These are phyloP conservation scores for Debaryomyces sp. DNA, from an alignment of 1,139 yeast genomes.

Conservation along the genomic window DNA sequence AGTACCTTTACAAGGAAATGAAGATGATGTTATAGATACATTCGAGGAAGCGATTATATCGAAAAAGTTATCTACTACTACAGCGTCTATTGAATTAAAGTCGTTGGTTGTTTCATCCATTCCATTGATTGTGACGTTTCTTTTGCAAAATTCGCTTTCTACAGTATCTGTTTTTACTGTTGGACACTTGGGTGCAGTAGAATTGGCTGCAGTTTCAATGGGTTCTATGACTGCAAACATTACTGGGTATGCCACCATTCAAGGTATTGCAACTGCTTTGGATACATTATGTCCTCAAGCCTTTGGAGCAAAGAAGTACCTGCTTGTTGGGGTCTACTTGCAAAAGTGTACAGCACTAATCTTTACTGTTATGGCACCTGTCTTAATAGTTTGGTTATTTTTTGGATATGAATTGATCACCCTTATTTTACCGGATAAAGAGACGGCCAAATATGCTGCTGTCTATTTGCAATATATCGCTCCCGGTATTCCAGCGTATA, in stretches of 20 bases:
- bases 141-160: constrained; percentile 57
- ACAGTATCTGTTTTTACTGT: constrained; percentile 61
- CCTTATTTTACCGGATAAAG: constrained; percentile 45
- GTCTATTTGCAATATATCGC: constrained; percentile 52
- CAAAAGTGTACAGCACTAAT: constrained; percentile 60
- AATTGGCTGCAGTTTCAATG: constrained; percentile 61
- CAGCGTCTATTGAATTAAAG: constrained; percentile 38
- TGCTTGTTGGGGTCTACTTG: constrained; percentile 54
- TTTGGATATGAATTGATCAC: constrained; percentile 44
- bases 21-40: constrained; percentile 28
- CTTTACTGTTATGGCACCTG: constrained; percentile 48
- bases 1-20: constrained; percentile 12
- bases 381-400: constrained; percentile 52
- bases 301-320: constrained; percentile 56
- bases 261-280: constrained; percentile 59
- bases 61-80: constrained; percentile 29
- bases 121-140: constrained; percentile 56
- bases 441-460: constrained; percentile 53
- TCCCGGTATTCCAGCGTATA: constrained; percentile 60
- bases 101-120: constrained; percentile 46
- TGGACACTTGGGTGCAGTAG: constrained; percentile 61
- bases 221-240: constrained; percentile 67
- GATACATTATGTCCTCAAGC: constrained; percentile 65
- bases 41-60: constrained; percentile 41
- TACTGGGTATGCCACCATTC: constrained; percentile 60